Percentiles rank a stretch among this genome's conserved stretches.
Conservation (phyloP, 352 stramenopile species). For the Globisporangium takayamanum region DNA sequence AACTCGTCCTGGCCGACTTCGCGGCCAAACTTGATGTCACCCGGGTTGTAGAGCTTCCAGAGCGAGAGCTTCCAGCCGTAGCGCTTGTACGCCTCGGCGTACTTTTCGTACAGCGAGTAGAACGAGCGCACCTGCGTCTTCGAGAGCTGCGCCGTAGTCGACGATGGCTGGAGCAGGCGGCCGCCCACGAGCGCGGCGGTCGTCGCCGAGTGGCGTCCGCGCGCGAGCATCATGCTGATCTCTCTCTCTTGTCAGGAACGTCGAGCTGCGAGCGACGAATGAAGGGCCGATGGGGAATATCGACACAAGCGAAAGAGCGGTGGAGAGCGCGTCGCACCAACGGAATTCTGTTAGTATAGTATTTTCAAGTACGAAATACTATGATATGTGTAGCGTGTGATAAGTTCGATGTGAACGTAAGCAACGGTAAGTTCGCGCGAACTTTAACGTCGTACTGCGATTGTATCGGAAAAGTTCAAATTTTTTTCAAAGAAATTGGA, state of each 20-base stretch:
- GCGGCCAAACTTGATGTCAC: slow-evolving; percentile 85
- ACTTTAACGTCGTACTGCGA: too few species aligned
- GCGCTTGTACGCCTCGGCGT: slow-evolving; percentile 71
- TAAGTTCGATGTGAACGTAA: too few species aligned
- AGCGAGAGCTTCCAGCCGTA: slow-evolving; percentile 76
- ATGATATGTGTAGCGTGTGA: not conserved
- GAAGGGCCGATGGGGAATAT: not conserved
- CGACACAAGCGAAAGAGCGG: not conserved
- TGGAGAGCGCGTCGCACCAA: not conserved
- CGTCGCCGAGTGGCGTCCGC: slow-evolving; percentile 5
- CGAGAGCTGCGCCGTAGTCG: not conserved
- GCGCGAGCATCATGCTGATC: slow-evolving; percentile 12
- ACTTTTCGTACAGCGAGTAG: slow-evolving; percentile 79
- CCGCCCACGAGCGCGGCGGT: slow-evolving; percentile 29
- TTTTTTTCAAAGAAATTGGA: too few species aligned
- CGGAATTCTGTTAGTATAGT: not conserved
- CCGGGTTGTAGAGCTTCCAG: slow-evolving; percentile 87
- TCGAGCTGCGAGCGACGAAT: not conserved
- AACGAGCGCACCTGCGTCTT: slow-evolving; percentile 56
- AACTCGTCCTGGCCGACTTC: slow-evolving; percentile 77
- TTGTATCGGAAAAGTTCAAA: too few species aligned
- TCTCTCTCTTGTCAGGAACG: not conserved
- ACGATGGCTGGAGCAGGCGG: slow-evolving; percentile 13
- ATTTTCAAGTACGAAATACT: not conserved
- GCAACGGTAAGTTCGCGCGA: too few species aligned